Conservation (phyloP, 495 filamentous ascomycete species). For the Lentithecium fluviatile region DNA sequence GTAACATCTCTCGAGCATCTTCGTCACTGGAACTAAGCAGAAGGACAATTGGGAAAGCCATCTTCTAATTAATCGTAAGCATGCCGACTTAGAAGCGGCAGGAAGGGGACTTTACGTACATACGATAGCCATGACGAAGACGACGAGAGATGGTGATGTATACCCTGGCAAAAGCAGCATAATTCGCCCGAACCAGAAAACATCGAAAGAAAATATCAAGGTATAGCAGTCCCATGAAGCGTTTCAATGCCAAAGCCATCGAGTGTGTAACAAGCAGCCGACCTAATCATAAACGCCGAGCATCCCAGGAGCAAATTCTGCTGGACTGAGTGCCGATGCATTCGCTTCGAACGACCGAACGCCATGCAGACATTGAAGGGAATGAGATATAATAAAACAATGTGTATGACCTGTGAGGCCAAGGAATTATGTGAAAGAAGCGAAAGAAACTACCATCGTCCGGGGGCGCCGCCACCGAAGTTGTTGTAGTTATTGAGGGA, state of each 20-base stretch:
- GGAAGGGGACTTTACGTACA: constrained; percentile 46
- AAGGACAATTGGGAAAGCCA: constrained; percentile 30
- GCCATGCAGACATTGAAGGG: constrained; percentile 34
- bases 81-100: constrained; percentile 34
- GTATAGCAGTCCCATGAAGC: constrained; percentile 30
- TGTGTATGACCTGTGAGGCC: constrained; percentile 9
- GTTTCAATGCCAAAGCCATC: constrained; percentile 23
- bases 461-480: constrained; percentile 67
- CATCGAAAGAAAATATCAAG: constrained; percentile 27
- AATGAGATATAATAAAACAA: constrained; percentile 25
- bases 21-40: constrained; percentile 32
- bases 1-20: constrained; percentile 27
- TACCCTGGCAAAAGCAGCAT: constrained; percentile 31
- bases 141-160: constrained; percentile 35
- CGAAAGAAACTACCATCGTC: constrained; percentile 54
- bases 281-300: constrained; percentile 33
- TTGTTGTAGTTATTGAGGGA: constrained; percentile 54
- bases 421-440: constrained; percentile 25
- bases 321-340: constrained; percentile 36
- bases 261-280: constrained; percentile 16
- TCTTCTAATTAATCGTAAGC: constrained; percentile 39
- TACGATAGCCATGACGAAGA: constrained; percentile 42
- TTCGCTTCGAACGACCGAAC: constrained; percentile 29
- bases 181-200: constrained; percentile 22
- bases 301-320: constrained; percentile 23